Conservation (phyloP, 108 stramenopile species). For the Poteriospumella lacustris region DNA sequence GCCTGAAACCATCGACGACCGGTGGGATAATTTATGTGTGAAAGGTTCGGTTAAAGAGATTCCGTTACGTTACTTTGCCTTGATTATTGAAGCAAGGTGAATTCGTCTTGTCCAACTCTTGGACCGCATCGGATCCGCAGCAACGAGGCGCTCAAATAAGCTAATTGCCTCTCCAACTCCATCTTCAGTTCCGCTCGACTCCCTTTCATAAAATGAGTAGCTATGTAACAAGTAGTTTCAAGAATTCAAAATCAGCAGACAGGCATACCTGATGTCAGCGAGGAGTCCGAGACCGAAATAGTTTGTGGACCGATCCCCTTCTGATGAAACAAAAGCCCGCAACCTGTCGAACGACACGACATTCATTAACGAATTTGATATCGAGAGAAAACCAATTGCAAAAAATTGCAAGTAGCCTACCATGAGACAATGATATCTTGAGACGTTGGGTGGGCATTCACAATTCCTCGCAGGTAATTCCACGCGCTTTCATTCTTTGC, state of each 20-base stretch:
- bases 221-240: background rate
- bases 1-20: too few relatives aligned
- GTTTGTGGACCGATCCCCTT: constrained; percentile 1
- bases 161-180: background rate
- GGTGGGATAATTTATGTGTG: too few relatives aligned
- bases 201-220: background rate
- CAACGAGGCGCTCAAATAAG: background rate
- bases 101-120: constrained; percentile 18
- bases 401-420: too few relatives aligned
- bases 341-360: background rate
- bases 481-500: constrained; percentile 52
- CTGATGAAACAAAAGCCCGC: background rate
- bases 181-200: background rate
- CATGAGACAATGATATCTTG: background rate
- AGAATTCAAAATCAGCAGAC: background rate
- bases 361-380: background rate
- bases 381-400: background rate
- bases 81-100: too few relatives aligned
- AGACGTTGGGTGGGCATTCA: background rate
- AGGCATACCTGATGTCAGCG: background rate
- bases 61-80: too few relatives aligned
- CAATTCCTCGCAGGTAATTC: constrained; percentile 47
- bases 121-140: background rate
- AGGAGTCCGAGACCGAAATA: background rate
- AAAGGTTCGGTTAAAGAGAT: too few relatives aligned